Conservation (phyloP, 495 filamentous ascomycete species). For the Pseudotulostoma volvatum region DNA sequence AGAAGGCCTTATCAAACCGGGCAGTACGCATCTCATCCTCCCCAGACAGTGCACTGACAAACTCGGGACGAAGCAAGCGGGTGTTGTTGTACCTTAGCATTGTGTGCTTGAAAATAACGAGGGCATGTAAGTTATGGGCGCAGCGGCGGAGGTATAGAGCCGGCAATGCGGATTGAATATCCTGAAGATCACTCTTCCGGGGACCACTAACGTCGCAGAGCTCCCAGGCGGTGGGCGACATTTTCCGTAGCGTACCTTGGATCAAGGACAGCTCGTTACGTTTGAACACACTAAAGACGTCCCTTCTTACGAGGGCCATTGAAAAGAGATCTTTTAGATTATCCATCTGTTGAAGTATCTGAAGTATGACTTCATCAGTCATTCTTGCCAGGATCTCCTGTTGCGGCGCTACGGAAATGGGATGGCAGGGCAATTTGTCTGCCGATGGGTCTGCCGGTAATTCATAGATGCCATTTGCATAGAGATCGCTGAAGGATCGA, state of each 20-base stretch:
- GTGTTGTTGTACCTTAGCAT: neutral
- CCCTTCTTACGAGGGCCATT: neutral
- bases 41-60: neutral
- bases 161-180: neutral
- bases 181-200: neutral
- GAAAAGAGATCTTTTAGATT: neutral
- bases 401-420: neutral
- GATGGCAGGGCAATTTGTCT: neutral
- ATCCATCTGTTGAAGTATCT: neutral
- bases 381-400: neutral
- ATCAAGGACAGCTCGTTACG: neutral
- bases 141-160: neutral
- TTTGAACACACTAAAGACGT: neutral
- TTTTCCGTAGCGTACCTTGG: neutral
- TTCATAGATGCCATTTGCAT: neutral
- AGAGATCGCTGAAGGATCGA: neutral
- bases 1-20: neutral
- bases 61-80: neutral
- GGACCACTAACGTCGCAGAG: neutral
- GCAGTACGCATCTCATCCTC: neutral
- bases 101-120: neutral
- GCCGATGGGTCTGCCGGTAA: neutral
- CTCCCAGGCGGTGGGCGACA: neutral
- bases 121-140: neutral
- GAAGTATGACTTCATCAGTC: neutral